Evolutionary conservation across 805 yeast genomes (phyloP).

Genomic region (Barnettozyma salicaria): DNA sequence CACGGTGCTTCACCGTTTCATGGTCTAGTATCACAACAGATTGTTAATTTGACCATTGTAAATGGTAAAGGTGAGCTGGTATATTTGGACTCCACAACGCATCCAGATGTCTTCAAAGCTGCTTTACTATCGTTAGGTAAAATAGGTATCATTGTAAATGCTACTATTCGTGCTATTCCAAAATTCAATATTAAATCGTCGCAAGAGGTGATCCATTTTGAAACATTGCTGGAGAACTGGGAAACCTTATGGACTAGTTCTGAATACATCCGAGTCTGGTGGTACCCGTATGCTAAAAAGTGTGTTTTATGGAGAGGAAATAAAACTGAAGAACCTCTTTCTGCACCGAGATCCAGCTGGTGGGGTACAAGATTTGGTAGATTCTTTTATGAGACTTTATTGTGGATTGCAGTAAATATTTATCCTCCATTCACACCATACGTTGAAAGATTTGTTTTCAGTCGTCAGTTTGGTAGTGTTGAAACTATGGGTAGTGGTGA

Average conservation of each 20-base stretch:
- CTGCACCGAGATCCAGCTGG: conserved; percentile 70
- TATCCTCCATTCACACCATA: conserved; percentile 74
- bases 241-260: conserved; percentile 77
- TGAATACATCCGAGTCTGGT: conserved; percentile 94
- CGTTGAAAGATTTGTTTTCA: conserved; percentile 80
- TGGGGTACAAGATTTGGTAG: conserved; percentile 81
- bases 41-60: conserved; percentile 70
- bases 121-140: conserved; percentile 84
- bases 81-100: conserved; percentile 43
- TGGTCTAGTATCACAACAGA: conserved; percentile 83
- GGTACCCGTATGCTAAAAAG: conserved; percentile 89
- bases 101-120: conserved; percentile 69
- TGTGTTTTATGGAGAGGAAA: conserved; percentile 89
- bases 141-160: conserved; percentile 82
- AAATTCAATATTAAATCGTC: conserved; percentile 71
- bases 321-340: conserved; percentile 59
- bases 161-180: conserved; percentile 81
- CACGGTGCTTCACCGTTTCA: conserved; percentile 95
- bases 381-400: conserved; percentile 66
- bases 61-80: conserved; percentile 71
- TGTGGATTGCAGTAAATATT: conserved; percentile 73
- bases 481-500: conserved; percentile 59
- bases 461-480: conserved; percentile 73
- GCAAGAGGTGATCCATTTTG: conserved; percentile 78
- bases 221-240: conserved; percentile 66